These are phyloP conservation scores for Ogataea saltuana DNA, from an alignment of 805 yeast genomes.

Conservation along the genomic window DNA sequence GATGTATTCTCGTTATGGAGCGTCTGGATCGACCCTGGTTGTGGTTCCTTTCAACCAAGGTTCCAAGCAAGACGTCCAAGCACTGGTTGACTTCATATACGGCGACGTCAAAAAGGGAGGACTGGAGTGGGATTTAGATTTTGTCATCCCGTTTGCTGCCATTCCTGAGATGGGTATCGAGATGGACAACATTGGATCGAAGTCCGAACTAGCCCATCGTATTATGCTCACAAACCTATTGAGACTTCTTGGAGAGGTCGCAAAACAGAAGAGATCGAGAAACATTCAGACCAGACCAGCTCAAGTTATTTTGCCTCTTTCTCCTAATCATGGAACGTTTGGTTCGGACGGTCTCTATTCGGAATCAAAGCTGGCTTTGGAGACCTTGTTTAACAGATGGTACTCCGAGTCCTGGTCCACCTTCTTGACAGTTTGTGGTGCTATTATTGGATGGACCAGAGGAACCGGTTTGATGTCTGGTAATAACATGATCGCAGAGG, in stretches of 20 bases:
- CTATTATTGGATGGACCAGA: constrained; percentile 99
- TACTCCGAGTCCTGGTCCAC: constrained; percentile 95
- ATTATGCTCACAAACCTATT: constrained; percentile 95
- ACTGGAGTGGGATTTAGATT: constrained; percentile 97
- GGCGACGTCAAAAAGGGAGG: constrained; percentile 82
- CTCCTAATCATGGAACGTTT: constrained; percentile 99
- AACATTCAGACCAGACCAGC: constrained; percentile 96
- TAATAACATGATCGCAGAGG: constrained; percentile 96
- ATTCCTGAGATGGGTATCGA: constrained; percentile 99
- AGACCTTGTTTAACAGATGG: constrained; percentile 98
- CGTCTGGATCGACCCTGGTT: constrained; percentile 85
- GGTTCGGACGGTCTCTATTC: constrained; percentile 98
- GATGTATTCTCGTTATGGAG: constrained; percentile 90
- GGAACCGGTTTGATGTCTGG: constrained; percentile 99
- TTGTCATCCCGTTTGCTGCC: constrained; percentile 96
- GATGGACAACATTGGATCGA: constrained; percentile 87
- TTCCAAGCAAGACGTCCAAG: constrained; percentile 88
- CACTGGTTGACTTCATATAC: constrained; percentile 82
- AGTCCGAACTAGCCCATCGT: constrained; percentile 97
- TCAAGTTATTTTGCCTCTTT: constrained; percentile 92
- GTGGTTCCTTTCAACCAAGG: constrained; percentile 99
- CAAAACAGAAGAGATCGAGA: constrained; percentile 73
- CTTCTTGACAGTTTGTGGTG: constrained; percentile 96
- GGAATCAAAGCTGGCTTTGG: constrained; percentile 93
- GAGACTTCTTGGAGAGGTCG: constrained; percentile 89